Conservation (phyloP, 352 stramenopile species). For the Globisporangium uncinulatum region DNA sequence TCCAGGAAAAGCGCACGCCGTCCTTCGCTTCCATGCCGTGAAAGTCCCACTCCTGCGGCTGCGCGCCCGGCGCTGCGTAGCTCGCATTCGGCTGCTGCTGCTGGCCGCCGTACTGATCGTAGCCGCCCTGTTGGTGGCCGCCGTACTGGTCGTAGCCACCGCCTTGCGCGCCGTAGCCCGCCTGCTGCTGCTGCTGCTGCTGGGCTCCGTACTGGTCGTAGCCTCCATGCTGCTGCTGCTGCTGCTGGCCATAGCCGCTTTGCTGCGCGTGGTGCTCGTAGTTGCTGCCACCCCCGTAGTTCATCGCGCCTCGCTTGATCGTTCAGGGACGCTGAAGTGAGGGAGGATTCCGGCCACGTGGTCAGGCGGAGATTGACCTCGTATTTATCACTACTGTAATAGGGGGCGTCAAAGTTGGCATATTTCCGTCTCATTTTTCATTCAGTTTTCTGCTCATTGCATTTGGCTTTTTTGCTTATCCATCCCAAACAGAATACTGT, state of each 20-base stretch:
- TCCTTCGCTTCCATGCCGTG: constrained; percentile 84
- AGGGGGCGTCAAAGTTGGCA: too few relatives aligned
- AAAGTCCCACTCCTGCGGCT: constrained; percentile 85
- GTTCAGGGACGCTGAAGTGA: too few relatives aligned
- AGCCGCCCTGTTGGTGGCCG: constrained; percentile 19
- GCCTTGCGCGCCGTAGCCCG: constrained; percentile 19
- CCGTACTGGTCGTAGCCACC: constrained; percentile 42
- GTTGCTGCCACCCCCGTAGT: too few relatives aligned
- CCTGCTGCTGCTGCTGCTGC: constrained; percentile 29
- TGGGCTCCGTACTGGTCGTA: constrained; percentile 30
- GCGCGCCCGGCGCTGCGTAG: constrained; percentile 46
- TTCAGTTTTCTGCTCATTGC: too few relatives aligned
- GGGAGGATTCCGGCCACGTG: too few relatives aligned
- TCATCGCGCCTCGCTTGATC: too few relatives aligned
- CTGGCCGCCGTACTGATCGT: constrained; percentile 40
- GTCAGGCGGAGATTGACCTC: too few relatives aligned
- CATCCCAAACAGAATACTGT: too few relatives aligned
- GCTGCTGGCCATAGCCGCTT: constrained; percentile 24
- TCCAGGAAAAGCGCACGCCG: constrained; percentile 97
- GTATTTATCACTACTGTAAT: too few relatives aligned
- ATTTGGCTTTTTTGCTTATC: too few relatives aligned
- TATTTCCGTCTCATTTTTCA: too few relatives aligned
- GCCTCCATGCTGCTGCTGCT: constrained; percentile 25
- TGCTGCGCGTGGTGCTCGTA: neutral
- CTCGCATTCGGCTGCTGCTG: constrained; percentile 17